A percentile compares a stretch with the other conserved stretches of the same genome.
Conservation (phyloP, 805 yeast species). For the Soucietia sequanensis region DNA sequence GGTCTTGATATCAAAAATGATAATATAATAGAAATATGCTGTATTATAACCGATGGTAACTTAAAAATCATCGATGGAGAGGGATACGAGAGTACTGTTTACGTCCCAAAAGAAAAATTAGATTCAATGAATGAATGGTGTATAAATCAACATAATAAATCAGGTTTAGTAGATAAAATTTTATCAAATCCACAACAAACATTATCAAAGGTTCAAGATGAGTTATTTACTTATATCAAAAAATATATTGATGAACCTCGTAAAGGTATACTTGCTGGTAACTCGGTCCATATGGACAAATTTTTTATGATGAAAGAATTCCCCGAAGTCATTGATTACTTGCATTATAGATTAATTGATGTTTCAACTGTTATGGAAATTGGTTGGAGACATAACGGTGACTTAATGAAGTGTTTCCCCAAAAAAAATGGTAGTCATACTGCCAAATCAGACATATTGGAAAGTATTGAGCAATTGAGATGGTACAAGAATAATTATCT, state of each 20-base stretch:
- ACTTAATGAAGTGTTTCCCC: constrained; percentile 55
- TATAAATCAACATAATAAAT: constrained; percentile 67
- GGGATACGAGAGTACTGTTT: constrained; percentile 83
- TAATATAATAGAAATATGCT: constrained; percentile 86
- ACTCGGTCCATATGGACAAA: constrained; percentile 88
- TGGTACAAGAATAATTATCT: constrained; percentile 76
- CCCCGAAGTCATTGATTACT: constrained; percentile 64
- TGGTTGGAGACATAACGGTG: constrained; percentile 73
- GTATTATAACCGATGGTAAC: constrained; percentile 83
- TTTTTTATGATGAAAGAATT: constrained; percentile 80
- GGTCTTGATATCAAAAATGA: constrained; percentile 82
- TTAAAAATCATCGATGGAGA: constrained; percentile 63
- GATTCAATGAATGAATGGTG: constrained; percentile 90
- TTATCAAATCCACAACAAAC: constrained; percentile 53
- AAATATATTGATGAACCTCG: constrained; percentile 51
- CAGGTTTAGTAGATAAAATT: constrained; percentile 77
- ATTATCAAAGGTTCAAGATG: constrained; percentile 59
- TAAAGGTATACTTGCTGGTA: constrained; percentile 82
- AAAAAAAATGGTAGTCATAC: constrained; percentile 74
- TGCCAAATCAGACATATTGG: constrained; percentile 84
- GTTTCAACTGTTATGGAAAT: constrained; percentile 86
- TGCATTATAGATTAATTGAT: constrained; percentile 79
- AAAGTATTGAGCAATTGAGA: constrained; percentile 78
- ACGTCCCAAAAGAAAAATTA: constrained; percentile 58
- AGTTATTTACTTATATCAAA: constrained; percentile 60